These are phyloP conservation scores for Erodium moschatum DNA, from an alignment of 441 rosid species.

Conservation along the genomic window DNA sequence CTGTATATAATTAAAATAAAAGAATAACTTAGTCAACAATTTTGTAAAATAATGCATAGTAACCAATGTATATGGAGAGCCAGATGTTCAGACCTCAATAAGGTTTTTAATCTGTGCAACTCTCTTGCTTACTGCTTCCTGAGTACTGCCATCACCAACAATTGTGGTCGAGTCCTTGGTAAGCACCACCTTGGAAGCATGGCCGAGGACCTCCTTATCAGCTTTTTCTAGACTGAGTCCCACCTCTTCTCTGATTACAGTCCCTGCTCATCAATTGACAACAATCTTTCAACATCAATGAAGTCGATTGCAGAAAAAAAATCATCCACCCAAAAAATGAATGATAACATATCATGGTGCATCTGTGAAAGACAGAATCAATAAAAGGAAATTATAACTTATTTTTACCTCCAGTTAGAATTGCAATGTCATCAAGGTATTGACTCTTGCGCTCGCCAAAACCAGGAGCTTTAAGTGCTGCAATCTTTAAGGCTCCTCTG, in stretches of 20 bases:
- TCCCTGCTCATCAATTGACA: conserved; percentile 34
- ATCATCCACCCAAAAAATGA: neutral
- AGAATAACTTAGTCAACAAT: neutral
- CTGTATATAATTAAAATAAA: neutral
- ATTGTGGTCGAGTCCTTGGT: conserved; percentile 76
- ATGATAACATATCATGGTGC: neutral
- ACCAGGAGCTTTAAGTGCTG: conserved; percentile 98
- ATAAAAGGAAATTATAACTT: neutral
- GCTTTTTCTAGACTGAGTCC: conserved; percentile 86
- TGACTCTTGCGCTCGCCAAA: conserved; percentile 95
- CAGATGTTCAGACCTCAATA: conserved; percentile 44
- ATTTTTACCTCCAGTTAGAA: conserved; percentile 65
- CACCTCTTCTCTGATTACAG: conserved; percentile 83
- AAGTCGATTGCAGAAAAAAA: neutral
- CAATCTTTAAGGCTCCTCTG: conserved; percentile 86
- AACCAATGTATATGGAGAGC: neutral
- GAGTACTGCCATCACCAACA: conserved; percentile 79
- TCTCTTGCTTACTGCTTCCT: conserved; percentile 75
- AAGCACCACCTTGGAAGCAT: conserved; percentile 76
- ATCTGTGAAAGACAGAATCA: too few relatives aligned
- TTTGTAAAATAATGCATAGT: neutral
- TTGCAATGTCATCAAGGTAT: conserved; percentile 92
- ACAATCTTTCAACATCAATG: conserved; percentile 7
- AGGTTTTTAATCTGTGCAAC: conserved; percentile 78
- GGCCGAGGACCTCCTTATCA: conserved; percentile 69